phyloP scores from a whole-genome alignment of 139 green algal genomes.

The Edaphochlamys debaryana region DNA sequence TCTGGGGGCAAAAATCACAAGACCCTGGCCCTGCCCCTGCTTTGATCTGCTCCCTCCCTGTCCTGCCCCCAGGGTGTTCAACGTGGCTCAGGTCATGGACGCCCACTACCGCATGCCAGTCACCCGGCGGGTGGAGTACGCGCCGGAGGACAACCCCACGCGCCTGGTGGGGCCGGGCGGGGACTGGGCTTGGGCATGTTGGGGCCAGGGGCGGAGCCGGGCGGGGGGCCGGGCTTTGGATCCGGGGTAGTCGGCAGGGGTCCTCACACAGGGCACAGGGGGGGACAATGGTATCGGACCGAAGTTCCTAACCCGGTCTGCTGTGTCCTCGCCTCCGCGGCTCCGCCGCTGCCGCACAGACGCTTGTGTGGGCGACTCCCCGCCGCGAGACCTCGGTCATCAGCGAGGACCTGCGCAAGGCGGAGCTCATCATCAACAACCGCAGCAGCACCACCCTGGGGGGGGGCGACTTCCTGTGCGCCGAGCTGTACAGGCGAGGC shows the following conservation, averaged over 20 bases:
- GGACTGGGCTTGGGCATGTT: not conserved
- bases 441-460: not conserved
- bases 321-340: no score
- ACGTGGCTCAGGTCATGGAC: conserved; percentile 28
- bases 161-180: conserved; percentile 41
- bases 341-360: no score
- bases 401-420: conserved; percentile 49
- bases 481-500: conserved; percentile 26
- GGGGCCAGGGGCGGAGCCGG: not conserved
- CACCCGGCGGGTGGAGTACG: conserved; percentile 41
- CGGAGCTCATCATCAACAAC: conserved; percentile 60
- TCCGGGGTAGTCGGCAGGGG: no score
- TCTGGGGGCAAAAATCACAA: no score
- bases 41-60: no score
- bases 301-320: no score
- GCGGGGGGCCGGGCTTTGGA: no score
- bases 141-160: conserved; percentile 41
- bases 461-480: not conserved
- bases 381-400: conserved; percentile 21
- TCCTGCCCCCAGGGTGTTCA: conserved; percentile 44
- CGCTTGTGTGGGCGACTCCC: conserved; percentile 45
- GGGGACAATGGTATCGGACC: no score
- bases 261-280: no score
- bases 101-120: conserved; percentile 32
- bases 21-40: no score